Evolutionary conservation across 192 early-diverging fungal genomes (phyloP).

Genomic region (Chytriomyces confervae): DNA sequence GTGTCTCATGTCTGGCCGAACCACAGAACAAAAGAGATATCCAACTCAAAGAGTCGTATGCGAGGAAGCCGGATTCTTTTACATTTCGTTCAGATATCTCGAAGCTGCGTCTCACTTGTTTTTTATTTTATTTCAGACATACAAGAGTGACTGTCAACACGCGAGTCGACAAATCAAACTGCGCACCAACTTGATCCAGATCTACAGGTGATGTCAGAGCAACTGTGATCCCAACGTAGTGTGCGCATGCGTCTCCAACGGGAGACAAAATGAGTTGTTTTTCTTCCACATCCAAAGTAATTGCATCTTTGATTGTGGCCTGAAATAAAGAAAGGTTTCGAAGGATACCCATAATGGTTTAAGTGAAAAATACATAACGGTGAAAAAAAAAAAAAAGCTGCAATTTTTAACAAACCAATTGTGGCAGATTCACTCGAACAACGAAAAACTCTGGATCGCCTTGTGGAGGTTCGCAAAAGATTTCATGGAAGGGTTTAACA

Average conservation of each 20-base stretch:
- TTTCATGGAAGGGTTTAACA: constrained; percentile 19
- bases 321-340: neutral
- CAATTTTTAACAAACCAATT: constrained; percentile 16
- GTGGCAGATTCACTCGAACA: constrained; percentile 12
- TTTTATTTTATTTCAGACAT: constrained; percentile 18
- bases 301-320: constrained; percentile 10
- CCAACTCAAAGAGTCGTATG: too few species aligned
- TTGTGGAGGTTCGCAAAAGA: constrained; percentile 21
- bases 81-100: too few species aligned
- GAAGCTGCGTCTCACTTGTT: neutral
- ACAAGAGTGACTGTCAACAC: constrained; percentile 27
- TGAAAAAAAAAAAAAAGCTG: neutral
- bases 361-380: neutral
- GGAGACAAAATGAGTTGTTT: constrained; percentile 4
- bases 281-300: constrained; percentile 20
- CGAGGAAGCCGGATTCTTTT: too few species aligned
- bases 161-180: constrained; percentile 32
- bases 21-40: too few species aligned
- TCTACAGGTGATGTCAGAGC: neutral
- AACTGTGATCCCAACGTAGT: constrained; percentile 8
- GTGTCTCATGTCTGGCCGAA: too few species aligned
- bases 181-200: constrained; percentile 29
- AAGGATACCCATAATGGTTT: neutral
- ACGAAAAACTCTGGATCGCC: constrained; percentile 28
- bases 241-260: neutral